Percentiles rank a stretch among this genome's conserved stretches.
Conservation (phyloP, 2,329 filamentous ascomycete genomes). For the Cercospora sp. region DNA sequence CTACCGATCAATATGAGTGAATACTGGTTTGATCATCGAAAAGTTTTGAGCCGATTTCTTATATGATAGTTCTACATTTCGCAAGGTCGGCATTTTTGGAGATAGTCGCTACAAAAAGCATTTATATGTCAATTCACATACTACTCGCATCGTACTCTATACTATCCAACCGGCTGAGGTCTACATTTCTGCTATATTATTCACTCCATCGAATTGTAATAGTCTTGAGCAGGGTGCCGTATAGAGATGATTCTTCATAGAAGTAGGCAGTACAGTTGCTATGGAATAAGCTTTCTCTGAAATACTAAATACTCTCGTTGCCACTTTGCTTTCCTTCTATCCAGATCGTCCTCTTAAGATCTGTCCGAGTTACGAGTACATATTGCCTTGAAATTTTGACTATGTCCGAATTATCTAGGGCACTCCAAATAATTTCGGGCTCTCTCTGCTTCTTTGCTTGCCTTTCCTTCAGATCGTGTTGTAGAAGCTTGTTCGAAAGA, state of each 20-base stretch:
- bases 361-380: no score
- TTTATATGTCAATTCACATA: not conserved
- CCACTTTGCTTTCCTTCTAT: not conserved
- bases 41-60: not conserved
- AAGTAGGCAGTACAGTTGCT: not conserved
- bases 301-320: not conserved
- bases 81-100: not conserved
- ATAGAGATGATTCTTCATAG: not conserved
- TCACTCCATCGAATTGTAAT: not conserved
- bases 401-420: no score
- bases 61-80: not conserved
- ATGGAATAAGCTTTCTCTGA: not conserved
- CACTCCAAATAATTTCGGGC: no score
- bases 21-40: not conserved
- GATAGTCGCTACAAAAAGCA: not conserved
- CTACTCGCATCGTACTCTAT: no score
- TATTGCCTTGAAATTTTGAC: no score
- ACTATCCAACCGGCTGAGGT: not conserved
- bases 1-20: not conserved
- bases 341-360: no score
- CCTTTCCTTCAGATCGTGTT: not conserved
- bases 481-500: not conserved
- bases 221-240: not conserved
- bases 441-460: not conserved
- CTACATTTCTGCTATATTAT: not conserved